Percentiles rank a stretch among this genome's conserved stretches.
Evolutionary conservation across 164 flowering plant genomes (phyloP).

Genomic region (Saururus chinensis): DNA sequence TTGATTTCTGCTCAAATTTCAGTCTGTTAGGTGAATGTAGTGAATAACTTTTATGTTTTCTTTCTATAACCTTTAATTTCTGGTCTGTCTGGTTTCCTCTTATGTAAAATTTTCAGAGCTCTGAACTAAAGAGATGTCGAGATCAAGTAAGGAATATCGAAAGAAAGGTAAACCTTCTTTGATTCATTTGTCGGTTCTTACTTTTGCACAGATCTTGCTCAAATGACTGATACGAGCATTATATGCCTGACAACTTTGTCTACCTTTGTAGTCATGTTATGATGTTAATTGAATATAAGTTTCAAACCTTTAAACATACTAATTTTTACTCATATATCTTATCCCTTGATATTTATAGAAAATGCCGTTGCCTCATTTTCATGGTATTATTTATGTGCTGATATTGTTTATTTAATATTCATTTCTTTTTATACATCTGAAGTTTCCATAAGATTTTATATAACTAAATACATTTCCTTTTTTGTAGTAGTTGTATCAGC

Average conservation of each 20-base stretch:
- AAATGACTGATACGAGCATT: not conserved
- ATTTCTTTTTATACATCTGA: too few species aligned
- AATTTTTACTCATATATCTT: too few species aligned
- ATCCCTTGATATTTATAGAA: too few species aligned
- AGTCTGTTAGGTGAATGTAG: not conserved
- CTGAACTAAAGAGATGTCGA: constrained; percentile 44
- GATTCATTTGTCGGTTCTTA: not conserved
- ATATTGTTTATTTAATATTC: too few species aligned
- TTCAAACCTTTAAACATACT: too few species aligned
- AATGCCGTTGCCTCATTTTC: too few species aligned
- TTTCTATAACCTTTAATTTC: not conserved
- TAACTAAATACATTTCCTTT: not conserved
- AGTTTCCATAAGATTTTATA: not conserved
- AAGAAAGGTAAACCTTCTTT: constrained; percentile 37
- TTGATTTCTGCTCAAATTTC: too few species aligned
- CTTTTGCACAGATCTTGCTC: not conserved
- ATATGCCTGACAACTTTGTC: not conserved
- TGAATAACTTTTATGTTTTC: not conserved
- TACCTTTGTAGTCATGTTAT: not conserved
- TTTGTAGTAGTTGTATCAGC: constrained; percentile 53
- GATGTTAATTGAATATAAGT: too few species aligned
- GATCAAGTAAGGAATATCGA: constrained; percentile 60
- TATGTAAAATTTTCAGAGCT: constrained; percentile 31
- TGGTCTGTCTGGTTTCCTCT: not conserved
- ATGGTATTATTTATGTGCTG: too few species aligned